These are phyloP conservation scores for Plasmodium falciparum DNA, from an alignment of 169 alveolate species.

Conservation along the genomic window DNA sequence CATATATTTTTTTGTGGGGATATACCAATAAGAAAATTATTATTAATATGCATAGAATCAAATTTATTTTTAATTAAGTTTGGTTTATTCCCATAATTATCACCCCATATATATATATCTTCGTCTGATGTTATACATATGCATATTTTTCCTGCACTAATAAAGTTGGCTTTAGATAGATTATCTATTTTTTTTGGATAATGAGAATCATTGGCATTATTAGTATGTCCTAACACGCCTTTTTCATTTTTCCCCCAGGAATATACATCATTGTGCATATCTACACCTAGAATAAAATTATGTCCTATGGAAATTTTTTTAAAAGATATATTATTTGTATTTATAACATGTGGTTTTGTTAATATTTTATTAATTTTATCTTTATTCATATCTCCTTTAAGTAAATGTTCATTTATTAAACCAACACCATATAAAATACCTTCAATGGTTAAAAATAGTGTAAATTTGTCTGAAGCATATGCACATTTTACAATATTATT, in stretches of 20 bases:
- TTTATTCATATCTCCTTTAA: conserved; percentile 22
- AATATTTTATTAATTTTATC: conserved; percentile 20
- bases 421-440: conserved; percentile 70
- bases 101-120: conserved; percentile 67
- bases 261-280: conserved; percentile 40
- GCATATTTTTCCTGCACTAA: conserved; percentile 67
- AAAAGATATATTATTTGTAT: conserved; percentile 72
- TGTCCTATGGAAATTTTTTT: conserved; percentile 48
- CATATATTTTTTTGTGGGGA: conserved; percentile 45
- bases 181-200: conserved; percentile 44
- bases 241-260: conserved; percentile 56
- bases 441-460: conserved; percentile 36
- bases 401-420: conserved; percentile 47
- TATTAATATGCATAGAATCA: conserved; percentile 35
- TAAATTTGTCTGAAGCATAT: conserved; percentile 42
- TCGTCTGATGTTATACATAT: conserved; percentile 54
- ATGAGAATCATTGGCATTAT: conserved; percentile 9
- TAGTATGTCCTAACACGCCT: conserved; percentile 33
- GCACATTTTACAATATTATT: conserved; percentile 44
- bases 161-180: conserved; percentile 11
- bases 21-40: conserved; percentile 52
- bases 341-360: conserved; percentile 29
- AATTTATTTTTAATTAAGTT: conserved; percentile 60
- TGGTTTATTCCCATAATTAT: conserved; percentile 49
- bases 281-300: conserved; percentile 31